phyloP scores from a whole-genome alignment of 2,329 filamentous ascomycete genomes.

The Aureobasidium sp. region DNA sequence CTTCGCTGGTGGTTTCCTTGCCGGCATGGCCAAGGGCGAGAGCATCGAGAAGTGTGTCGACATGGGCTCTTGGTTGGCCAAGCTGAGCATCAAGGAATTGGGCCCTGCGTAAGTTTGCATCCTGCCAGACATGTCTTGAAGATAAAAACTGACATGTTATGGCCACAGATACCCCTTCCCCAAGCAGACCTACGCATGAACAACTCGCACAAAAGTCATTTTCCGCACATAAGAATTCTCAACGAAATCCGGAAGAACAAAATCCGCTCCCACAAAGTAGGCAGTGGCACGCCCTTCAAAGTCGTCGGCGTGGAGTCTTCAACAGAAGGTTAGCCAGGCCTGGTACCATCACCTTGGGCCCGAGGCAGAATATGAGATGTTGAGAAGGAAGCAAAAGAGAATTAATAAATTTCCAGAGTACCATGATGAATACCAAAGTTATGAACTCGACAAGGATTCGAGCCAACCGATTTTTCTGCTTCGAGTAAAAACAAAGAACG shows the following conservation, averaged over 20 bases:
- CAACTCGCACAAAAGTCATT: not conserved
- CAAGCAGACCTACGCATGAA: constrained; percentile 30
- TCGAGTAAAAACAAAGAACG: not conserved
- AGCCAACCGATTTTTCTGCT: not conserved
- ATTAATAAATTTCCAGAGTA: not conserved
- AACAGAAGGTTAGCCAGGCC: constrained; percentile 3
- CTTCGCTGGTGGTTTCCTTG: constrained; percentile 89
- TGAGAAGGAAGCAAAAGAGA: not conserved
- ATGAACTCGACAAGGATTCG: not conserved
- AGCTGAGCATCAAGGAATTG: constrained; percentile 87
- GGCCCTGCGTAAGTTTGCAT: constrained; percentile 76
- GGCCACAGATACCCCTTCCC: constrained; percentile 30
- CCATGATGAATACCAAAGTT: not conserved
- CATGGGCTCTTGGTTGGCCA: constrained; percentile 94
- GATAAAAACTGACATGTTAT: constrained; percentile 23
- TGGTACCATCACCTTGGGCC: not conserved
- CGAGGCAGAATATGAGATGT: not conserved
- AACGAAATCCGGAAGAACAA: not conserved
- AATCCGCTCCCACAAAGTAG: not conserved
- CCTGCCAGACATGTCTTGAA: constrained; percentile 29
- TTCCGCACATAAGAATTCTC: not conserved
- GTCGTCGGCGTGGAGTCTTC: not conserved
- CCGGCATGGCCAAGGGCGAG: constrained; percentile 81
- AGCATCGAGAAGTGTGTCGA: constrained; percentile 70
- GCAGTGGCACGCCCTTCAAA: not conserved